Conservation (phyloP, 2,329 filamentous ascomycete species). For the Cladosporium sp. region DNA sequence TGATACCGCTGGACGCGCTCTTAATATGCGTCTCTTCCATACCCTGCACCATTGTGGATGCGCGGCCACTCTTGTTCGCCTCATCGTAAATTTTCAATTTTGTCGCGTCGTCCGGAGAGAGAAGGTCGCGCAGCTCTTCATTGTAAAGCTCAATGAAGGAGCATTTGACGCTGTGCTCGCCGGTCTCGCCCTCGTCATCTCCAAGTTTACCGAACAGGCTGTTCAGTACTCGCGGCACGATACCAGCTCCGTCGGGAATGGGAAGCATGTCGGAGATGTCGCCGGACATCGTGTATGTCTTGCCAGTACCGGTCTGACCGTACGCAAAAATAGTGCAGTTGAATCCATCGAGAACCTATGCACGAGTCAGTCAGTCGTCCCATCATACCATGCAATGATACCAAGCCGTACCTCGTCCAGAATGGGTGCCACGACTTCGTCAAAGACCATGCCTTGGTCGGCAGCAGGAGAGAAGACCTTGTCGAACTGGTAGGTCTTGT, state of each 20-base stretch:
- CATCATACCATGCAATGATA: background rate
- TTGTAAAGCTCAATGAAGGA: conserved; percentile 99
- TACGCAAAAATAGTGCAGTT: conserved; percentile 99
- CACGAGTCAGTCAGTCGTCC: conserved; percentile 5
- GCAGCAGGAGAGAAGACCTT: conserved; percentile 94
- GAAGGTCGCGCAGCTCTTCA: conserved; percentile 86
- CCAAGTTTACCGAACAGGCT: conserved; percentile 82
- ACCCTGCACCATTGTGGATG: conserved; percentile 83
- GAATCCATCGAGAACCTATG: conserved; percentile 81
- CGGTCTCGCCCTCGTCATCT: conserved; percentile 53
- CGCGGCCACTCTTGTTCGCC: conserved; percentile 74
- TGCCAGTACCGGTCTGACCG: conserved; percentile 94
- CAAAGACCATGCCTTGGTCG: conserved; percentile 88
- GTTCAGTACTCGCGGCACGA: conserved; percentile 86
- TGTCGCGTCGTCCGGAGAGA: conserved; percentile 70
- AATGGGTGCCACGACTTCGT: conserved; percentile 90
- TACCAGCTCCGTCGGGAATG: conserved; percentile 84
- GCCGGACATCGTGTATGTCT: conserved; percentile 99
- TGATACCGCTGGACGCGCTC: conserved; percentile 76
- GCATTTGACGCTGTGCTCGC: conserved; percentile 87
- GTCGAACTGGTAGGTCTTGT: conserved; percentile 95
- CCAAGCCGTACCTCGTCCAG: conserved; percentile 67
- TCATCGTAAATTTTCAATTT: conserved; percentile 98
- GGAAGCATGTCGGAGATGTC: conserved; percentile 91
- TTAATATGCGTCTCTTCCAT: conserved; percentile 97